Evolutionary conservation across 768 basidiomycete species (phyloP), one percentile per base, ranked within the genome.

Genomic region (Gymnopilus junonius): DNA sequence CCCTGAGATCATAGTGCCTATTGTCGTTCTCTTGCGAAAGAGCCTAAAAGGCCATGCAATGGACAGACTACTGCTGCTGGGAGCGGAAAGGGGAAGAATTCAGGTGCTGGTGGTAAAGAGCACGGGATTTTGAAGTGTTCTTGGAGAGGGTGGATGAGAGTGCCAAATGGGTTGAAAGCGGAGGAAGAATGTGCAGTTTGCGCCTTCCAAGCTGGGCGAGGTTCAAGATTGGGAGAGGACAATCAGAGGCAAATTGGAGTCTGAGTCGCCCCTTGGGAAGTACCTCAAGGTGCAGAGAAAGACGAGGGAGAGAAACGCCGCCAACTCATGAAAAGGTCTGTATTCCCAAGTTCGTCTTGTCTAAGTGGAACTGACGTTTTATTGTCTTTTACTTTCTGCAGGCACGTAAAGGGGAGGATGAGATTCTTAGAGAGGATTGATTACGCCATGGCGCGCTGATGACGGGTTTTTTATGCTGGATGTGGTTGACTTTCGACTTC

Each of bases 141-240:
- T 79, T 97, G 55, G 97, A 98, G 72, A 88, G 94, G 20, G 77
- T 97, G 45, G 95, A 99, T 65, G 92, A 93, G 69, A 94, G 91
- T 64, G 82, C 83, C 14, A 83, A 79, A 62, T 98, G 91, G 93
- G 82, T 93, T 39, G 90, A 93, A 72, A 84, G 70, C 83, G 80
- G 70, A 81, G 97, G 60, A 86, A 85, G 60, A 80, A 78, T 21
- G 88, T 97, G 2, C 76, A 77, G 23, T 95, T 99, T 68, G 84
- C 87, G 3, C 97, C 97, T 1, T 87, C 85, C 3, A 86, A 86
- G 67, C 73, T 91, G 67, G 76, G 74, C 2, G 87, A 89, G 40
- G 91, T 99, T 4, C 83, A 87, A 58, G 75, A 79, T 62, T 97
- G 93, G 93, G 89, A 94, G 76, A 79, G 77, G 25, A 74, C 78